These are phyloP conservation scores for Xylaria hypoxylon DNA, from an alignment of 2,329 filamentous ascomycete species.

Conservation along the genomic window DNA sequence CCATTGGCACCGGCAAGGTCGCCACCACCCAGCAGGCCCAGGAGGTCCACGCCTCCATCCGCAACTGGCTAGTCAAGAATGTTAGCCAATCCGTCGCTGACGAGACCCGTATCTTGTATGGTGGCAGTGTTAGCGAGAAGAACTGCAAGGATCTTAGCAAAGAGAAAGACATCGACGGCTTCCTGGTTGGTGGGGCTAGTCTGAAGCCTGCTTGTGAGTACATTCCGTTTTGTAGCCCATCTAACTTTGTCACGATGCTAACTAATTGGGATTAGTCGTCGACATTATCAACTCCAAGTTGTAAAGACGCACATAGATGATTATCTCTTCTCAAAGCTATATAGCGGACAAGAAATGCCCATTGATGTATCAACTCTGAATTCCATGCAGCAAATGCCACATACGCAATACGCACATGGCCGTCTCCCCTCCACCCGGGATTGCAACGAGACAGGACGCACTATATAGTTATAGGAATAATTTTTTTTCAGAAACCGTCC, in stretches of 20 bases:
- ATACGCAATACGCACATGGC: constrained; percentile 3
- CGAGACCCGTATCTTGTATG: constrained; percentile 93
- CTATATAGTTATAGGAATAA: constrained; percentile 4
- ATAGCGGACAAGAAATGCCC: constrained; percentile 14
- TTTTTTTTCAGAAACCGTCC: constrained; percentile 6
- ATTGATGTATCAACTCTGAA: constrained; percentile 22
- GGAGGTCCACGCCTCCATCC: constrained; percentile 92
- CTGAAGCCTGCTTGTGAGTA: constrained; percentile 93
- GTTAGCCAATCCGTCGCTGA: constrained; percentile 81
- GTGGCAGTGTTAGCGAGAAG: constrained; percentile 96
- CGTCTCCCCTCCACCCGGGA: not conserved
- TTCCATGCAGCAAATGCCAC: constrained; percentile 11
- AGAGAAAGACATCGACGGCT: constrained; percentile 96
- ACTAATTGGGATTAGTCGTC: constrained; percentile 60
- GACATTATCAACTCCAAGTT: constrained; percentile 70
- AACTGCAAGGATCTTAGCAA: constrained; percentile 94
- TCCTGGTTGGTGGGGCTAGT: constrained; percentile 95
- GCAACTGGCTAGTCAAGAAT: constrained; percentile 84
- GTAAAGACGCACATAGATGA: constrained; percentile 50
- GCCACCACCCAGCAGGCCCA: constrained; percentile 90
- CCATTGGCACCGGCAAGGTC: constrained; percentile 92
- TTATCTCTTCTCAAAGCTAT: constrained; percentile 18
- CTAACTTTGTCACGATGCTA: constrained; percentile 10
- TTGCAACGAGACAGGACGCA: not conserved
- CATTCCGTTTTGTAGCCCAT: constrained; percentile 25